Conservation (phyloP, 2,329 filamentous ascomycete genomes). For the Gaeumannomyces sp. region DNA sequence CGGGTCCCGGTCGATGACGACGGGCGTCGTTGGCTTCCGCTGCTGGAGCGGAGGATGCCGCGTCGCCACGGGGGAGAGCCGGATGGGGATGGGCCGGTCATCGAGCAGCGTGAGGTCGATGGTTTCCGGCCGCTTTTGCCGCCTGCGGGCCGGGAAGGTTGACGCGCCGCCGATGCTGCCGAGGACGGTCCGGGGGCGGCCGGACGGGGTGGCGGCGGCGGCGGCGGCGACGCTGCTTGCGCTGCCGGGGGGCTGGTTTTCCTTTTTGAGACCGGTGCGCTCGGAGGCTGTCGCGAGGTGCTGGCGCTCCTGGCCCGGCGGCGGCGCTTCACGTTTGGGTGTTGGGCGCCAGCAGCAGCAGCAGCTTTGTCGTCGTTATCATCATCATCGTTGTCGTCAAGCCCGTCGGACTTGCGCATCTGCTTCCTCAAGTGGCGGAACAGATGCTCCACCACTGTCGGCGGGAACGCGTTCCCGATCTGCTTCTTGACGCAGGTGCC, state of each 20-base stretch:
- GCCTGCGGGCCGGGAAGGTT: background rate
- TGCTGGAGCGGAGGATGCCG: too few relatives aligned
- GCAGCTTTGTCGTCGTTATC: background rate
- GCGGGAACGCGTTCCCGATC: slow-evolving; percentile 76
- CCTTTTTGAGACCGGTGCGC: too few relatives aligned
- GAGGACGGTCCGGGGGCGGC: too few relatives aligned
- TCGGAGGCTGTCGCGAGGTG: background rate
- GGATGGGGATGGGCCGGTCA: background rate
- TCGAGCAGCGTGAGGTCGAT: background rate
- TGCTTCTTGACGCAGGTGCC: slow-evolving; percentile 47
- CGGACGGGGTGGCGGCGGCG: background rate
- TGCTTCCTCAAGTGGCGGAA: slow-evolving; percentile 42
- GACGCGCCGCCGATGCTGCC: background rate
- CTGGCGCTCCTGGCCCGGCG: background rate
- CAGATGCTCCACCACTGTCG: slow-evolving; percentile 44
- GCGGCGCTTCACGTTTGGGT: background rate
- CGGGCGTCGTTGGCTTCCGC: too few relatives aligned
- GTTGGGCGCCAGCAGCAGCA: background rate
- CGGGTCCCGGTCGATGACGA: background rate
- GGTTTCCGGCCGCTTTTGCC: background rate
- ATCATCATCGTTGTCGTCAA: slow-evolving; percentile 14
- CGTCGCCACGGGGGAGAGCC: background rate
- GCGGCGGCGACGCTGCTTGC: background rate
- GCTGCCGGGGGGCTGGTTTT: too few relatives aligned
- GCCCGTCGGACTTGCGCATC: slow-evolving; percentile 37